These are phyloP conservation scores for Pleurotus citrinopileatus DNA, from an alignment of 768 basidiomycete genomes.

Conservation along the genomic window DNA sequence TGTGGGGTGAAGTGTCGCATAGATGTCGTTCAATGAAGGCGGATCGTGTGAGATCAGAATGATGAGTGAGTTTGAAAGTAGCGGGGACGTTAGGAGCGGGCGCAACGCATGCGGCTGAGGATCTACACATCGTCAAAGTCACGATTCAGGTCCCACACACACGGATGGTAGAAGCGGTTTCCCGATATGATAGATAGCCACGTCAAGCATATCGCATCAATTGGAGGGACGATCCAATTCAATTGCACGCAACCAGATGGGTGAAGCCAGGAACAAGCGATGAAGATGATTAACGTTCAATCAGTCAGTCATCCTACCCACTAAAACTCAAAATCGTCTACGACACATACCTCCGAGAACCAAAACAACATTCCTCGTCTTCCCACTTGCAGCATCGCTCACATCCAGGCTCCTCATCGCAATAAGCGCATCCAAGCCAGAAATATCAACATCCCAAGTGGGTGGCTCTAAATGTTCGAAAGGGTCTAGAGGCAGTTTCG, in stretches of 20 bases:
- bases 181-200: no score
- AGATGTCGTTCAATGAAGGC: slow-evolving; percentile 21
- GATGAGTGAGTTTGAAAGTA: slow-evolving; percentile 32
- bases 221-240: no score
- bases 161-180: no score
- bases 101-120: slow-evolving; percentile 25
- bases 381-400: background rate
- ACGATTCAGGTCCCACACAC: no score
- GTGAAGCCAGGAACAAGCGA: no score
- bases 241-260: no score
- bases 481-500: slow-evolving; percentile 2
- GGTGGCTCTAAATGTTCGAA: slow-evolving; percentile 2
- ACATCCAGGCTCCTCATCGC: background rate
- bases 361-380: slow-evolving; percentile 1
- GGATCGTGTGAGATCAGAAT: slow-evolving; percentile 39
- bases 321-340: background rate
- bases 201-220: no score
- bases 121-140: background rate
- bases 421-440: background rate
- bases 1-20: slow-evolving; percentile 11
- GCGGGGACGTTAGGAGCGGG: slow-evolving; percentile 31
- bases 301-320: no score
- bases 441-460: slow-evolving; percentile 5
- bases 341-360: background rate
- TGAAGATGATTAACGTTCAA: no score